Evolutionary conservation across 768 basidiomycete species (phyloP).

Genomic region (Auriscalpium vulgare): DNA sequence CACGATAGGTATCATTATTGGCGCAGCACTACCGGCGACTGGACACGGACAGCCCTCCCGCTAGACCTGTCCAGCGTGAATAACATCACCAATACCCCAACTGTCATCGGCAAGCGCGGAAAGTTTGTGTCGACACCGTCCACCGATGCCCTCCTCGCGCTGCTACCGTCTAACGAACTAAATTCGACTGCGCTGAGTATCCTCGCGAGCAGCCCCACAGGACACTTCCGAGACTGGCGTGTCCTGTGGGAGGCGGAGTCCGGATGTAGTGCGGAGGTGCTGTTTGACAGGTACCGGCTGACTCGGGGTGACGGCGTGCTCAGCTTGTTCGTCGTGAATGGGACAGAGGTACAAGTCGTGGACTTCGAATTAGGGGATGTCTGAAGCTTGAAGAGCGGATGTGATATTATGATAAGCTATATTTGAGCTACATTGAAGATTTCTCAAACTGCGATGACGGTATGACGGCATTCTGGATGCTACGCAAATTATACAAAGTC

Average conservation of each 20-base stretch:
- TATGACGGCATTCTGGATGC: background rate
- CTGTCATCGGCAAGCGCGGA: constrained; percentile 31
- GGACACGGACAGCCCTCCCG: constrained; percentile 28
- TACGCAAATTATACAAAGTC: background rate
- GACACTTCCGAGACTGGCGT: constrained; percentile 27
- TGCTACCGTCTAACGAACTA: constrained; percentile 28
- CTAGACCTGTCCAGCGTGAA: constrained; percentile 20
- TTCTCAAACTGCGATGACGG: background rate
- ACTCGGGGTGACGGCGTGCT: constrained; percentile 23
- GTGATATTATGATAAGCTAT: background rate
- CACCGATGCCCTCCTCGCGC: constrained; percentile 19
- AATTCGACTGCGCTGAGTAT: constrained; percentile 26
- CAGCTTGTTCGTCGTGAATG: constrained; percentile 27
- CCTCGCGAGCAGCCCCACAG: constrained; percentile 22
- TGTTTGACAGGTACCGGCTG: constrained; percentile 27
- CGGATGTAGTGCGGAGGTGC: constrained; percentile 27
- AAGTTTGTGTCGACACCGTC: constrained; percentile 20
- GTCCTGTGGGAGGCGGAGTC: constrained; percentile 23
- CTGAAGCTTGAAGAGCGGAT: background rate
- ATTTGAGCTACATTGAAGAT: background rate
- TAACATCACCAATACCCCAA: constrained; percentile 29
- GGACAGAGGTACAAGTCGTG: constrained; percentile 21
- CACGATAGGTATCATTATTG: constrained; percentile 22
- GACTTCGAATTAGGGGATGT: constrained; percentile 18
- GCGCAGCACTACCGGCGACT: constrained; percentile 20